Percentiles rank a stretch among this genome's conserved stretches.
These are phyloP conservation scores for Colletotrichum chrysophilum DNA, from an alignment of 2,329 filamentous ascomycete species.

Conservation along the genomic window DNA sequence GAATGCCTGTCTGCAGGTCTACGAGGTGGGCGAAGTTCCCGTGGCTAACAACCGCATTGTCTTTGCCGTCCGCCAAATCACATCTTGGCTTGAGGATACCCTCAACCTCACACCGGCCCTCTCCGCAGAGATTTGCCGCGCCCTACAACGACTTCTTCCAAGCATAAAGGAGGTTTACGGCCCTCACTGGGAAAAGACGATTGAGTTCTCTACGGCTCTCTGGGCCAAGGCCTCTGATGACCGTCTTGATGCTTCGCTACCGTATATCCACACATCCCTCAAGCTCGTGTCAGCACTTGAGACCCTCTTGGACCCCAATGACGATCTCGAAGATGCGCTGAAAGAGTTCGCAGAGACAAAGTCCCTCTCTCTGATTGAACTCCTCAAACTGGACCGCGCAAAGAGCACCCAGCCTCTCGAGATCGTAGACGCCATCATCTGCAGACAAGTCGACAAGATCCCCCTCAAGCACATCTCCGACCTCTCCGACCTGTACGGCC, in stretches of 20 bases:
- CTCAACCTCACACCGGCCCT: conserved; percentile 48
- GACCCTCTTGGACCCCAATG: conserved; percentile 75
- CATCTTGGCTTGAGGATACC: conserved; percentile 68
- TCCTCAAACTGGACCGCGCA: conserved; percentile 62
- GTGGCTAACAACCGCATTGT: conserved; percentile 74
- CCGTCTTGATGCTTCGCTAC: conserved; percentile 53
- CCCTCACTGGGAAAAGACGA: conserved; percentile 77
- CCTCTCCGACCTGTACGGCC: conserved; percentile 71
- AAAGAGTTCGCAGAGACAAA: conserved; percentile 62
- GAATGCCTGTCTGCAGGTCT: conserved; percentile 57
- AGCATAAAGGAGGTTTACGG: conserved; percentile 85
- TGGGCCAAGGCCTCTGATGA: conserved; percentile 58
- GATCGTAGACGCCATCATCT: conserved; percentile 78
- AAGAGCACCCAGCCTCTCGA: conserved; percentile 67
- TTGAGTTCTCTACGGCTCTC: conserved; percentile 62
- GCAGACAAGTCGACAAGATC: conserved; percentile 70
- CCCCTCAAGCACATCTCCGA: conserved; percentile 67
- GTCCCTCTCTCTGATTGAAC: conserved; percentile 62
- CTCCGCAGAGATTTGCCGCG: conserved; percentile 59
- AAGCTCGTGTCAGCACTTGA: conserved; percentile 71
- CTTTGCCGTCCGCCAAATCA: conserved; percentile 81
- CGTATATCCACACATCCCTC: conserved; percentile 74
- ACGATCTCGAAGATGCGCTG: conserved; percentile 82
- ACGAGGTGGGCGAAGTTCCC: conserved; percentile 56
- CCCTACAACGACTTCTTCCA: conserved; percentile 68